Base-by-base conservation (phyloP, 441 rosid genomes). In the Brassica hybrid region DNA sequence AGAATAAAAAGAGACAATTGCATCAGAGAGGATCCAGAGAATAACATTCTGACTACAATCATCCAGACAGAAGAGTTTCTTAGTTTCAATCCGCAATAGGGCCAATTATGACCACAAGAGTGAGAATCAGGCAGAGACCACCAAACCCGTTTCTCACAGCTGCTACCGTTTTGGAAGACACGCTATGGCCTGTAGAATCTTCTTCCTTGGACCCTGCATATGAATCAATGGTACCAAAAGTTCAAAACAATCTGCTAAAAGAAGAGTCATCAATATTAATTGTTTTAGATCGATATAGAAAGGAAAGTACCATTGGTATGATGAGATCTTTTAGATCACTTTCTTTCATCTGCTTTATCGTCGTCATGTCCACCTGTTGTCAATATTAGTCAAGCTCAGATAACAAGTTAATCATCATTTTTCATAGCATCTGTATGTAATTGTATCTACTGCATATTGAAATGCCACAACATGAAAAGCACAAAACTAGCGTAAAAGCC, bases 141-240 rank as follows among this genome's bases (percentile, higher is more conserved):
- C 58, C 70, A 73, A 59, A 65, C 64, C 77, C 25, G 57, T 61
- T 41, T 32, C 34, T 38, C 66, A n/a, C 74, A 16, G 78, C 60
- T 68, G 78, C 60, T 79, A 74, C 77, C 88, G 75, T 69, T 84
- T 92, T 61, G 88, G 73, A 69, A 86, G 93, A 30, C 87, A 83
- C 13, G 84, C 63, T 36, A 92, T 77, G 23, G 98, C 94, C 59
- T 86, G 92, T 72, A 92, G 90, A 69, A 94, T 92, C 86, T 92
- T 92, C 86, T 94, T 94, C 81, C 98, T 87, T 58, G 98, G 97
- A 30, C 98, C 98, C 97, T 94, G 92, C 83, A 81, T 69, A 57
- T n/a, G 76, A 27, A 67, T 68, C 69, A 74, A 23, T 19, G 21
- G 1, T 19, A 72, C 67, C 56, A 63, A 6, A 10, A 60, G 62